Evolutionary conservation across 306 rosid species (phyloP), one percentile per base, ranked within the genome.

Genomic region (Inga oerstediana): DNA sequence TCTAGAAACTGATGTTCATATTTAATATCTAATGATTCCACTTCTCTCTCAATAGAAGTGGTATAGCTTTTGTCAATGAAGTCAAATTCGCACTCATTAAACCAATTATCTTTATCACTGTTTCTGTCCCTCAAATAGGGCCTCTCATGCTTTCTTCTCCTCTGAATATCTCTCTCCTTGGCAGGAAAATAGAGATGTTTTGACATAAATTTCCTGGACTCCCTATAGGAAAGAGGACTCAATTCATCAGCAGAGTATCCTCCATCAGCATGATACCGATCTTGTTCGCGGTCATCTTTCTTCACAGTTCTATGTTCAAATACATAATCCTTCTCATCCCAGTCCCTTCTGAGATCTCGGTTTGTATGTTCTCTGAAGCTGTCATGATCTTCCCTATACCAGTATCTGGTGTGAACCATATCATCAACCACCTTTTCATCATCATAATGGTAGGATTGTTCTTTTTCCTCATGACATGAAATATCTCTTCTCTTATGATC

Each of bases 161-260:
- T 82, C 46, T 24, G 84, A 77, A 80, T 45, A 83, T 52, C 79
- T 61, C 89, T 84, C 75, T 76, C 85, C 74, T 74, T 61, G 73
- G 70, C 62, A 77, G 83, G 82, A 75, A 61, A 74, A 64, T 75
- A 75, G 71, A 84, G 82, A 77, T 79, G 82, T 76, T 75, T 87
- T n/a, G 88, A 82, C 77, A 27, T 74, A 85, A 84, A 81, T 41
- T 81, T 80, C 74, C 88, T 85, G 66, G 91, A 76, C 74, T 87
- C 88, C 84, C 88, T 79, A 30, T 64, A 80, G 12, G 89, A 66
- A 62, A 27, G 74, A 79, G 84, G 85, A 84, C 62, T 84, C 70
- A 13, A n/a, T 70, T 85, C 84, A 77, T 83, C 84, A 61, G 71
- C 56, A 76, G 79, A 79, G 77, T 43, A 71, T 22, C 62, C 75